Conservation (phyloP, 2,329 filamentous ascomycete species). For the Penicillium capsulatum region DNA sequence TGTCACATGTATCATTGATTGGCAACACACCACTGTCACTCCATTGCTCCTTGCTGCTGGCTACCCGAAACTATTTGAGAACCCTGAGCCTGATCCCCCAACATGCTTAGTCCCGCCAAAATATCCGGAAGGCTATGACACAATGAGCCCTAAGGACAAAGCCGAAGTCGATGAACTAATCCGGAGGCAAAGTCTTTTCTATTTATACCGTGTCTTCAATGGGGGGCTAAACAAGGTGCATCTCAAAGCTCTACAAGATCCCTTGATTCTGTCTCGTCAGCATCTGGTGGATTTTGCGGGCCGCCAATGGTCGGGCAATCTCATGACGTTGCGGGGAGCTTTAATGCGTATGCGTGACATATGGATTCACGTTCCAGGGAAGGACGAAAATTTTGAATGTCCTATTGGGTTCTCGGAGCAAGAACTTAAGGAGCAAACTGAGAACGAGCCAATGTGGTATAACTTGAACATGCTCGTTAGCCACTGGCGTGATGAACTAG, state of each 20-base stretch:
- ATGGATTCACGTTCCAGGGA: conserved; percentile 8
- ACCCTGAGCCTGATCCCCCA: conserved; percentile 19
- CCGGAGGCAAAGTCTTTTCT: conserved; percentile 16
- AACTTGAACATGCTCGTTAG: conserved; percentile 18
- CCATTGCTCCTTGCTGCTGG: conserved; percentile 20
- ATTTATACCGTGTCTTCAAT: conserved; percentile 24
- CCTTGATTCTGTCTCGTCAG: conserved; percentile 16
- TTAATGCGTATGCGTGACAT: conserved; percentile 16
- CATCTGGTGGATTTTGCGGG: conserved; percentile 22
- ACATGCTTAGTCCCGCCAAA: conserved; percentile 12
- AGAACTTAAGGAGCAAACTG: background rate
- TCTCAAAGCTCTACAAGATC: conserved; percentile 19
- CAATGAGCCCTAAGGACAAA: conserved; percentile 16
- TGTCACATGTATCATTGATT: conserved; percentile 23
- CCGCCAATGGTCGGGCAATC: conserved; percentile 23
- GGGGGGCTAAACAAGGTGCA: conserved; percentile 21
- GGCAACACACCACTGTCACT: conserved; percentile 23
- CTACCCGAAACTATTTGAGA: conserved; percentile 21
- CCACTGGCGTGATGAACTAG: conserved; percentile 19
- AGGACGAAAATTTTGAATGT: conserved; percentile 10
- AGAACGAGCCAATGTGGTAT: conserved; percentile 21
- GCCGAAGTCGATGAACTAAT: conserved; percentile 20
- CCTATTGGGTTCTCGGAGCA: conserved; percentile 13
- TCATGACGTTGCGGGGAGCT: conserved; percentile 20
- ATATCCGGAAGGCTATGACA: conserved; percentile 17